phyloP scores from a whole-genome alignment of 1,284 basidiomycete genomes.

The Agroathelia rolfsii region DNA sequence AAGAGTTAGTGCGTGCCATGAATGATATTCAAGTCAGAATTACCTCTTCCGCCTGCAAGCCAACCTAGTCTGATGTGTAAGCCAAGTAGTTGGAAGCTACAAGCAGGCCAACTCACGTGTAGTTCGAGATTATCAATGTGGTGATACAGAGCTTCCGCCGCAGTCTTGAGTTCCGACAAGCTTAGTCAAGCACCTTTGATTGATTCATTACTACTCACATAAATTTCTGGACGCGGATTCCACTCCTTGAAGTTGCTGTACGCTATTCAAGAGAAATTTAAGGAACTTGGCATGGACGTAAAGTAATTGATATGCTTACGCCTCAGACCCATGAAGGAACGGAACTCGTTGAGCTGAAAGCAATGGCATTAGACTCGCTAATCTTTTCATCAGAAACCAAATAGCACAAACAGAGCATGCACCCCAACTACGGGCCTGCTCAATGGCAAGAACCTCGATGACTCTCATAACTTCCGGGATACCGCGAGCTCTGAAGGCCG shows the following conservation, averaged over 20 bases:
- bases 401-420: slow-evolving; percentile 18
- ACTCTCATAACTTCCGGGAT: slow-evolving; percentile 29
- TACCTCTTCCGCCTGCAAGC: too few species aligned
- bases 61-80: background rate
- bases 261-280: slow-evolving; percentile 14
- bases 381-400: background rate
- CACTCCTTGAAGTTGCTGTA: slow-evolving; percentile 44
- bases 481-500: slow-evolving; percentile 34
- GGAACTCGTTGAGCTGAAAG: slow-evolving; percentile 46
- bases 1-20: background rate
- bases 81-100: slow-evolving; percentile 1
- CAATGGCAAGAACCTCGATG: slow-evolving; percentile 36
- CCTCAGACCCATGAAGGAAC: slow-evolving; percentile 35
- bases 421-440: slow-evolving; percentile 31
- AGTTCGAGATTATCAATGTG: slow-evolving; percentile 45
- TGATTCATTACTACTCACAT: slow-evolving; percentile 10
- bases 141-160: slow-evolving; percentile 39
- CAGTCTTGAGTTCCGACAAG: slow-evolving; percentile 17
- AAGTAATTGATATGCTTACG: slow-evolving; percentile 17
- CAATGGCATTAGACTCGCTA: slow-evolving; percentile 18
- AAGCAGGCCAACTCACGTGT: slow-evolving; percentile 27
- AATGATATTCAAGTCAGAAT: too few species aligned
- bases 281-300: background rate
- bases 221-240: slow-evolving; percentile 41
- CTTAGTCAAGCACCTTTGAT: slow-evolving; percentile 9